phyloP scores from a whole-genome alignment of 1,284 basidiomycete genomes.

The Ceratobasidium sp. region DNA sequence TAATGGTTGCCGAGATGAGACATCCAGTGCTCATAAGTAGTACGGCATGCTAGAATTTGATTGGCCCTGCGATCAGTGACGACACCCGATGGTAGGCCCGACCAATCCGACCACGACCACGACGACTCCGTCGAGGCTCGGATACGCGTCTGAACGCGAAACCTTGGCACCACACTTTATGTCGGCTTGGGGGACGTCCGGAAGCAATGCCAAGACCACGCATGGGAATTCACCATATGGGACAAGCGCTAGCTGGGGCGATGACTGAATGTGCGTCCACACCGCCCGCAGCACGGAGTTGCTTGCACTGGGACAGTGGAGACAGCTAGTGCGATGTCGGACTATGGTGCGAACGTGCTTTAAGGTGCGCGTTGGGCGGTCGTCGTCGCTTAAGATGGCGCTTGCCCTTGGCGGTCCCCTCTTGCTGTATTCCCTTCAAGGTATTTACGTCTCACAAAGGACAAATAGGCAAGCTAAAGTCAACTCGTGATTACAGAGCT shows the following conservation, averaged over 20 bases:
- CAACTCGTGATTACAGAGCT: neutral
- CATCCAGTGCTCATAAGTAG: neutral
- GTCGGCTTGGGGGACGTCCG: slow-evolving; percentile 15
- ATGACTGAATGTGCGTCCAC: slow-evolving; percentile 1
- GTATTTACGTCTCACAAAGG: slow-evolving; percentile 6
- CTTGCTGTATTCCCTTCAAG: slow-evolving; percentile 27
- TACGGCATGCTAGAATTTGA: slow-evolving; percentile 31
- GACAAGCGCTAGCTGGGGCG: slow-evolving; percentile 14
- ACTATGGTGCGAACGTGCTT: neutral
- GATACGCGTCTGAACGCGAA: slow-evolving; percentile 32
- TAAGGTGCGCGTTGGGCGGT: neutral
- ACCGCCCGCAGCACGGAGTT: slow-evolving; percentile 15
- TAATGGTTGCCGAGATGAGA: slow-evolving; percentile 17
- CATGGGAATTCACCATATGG: slow-evolving; percentile 20
- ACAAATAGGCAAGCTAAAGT: neutral
- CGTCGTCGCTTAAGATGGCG: slow-evolving; percentile 14
- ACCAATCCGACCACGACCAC: neutral
- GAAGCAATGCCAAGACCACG: slow-evolving; percentile 41
- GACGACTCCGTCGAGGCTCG: neutral
- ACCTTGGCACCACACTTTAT: slow-evolving; percentile 18
- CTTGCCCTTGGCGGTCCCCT: slow-evolving; percentile 16
- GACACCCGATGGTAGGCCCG: neutral
- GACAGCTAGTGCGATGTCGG: neutral
- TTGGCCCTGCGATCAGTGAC: slow-evolving; percentile 19
- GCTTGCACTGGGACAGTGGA: neutral